Percentiles rank a stretch among this genome's conserved stretches.
These are phyloP conservation scores for Oryza rufipogon DNA, from an alignment of 176 grass and related monocot species.

Conservation along the genomic window DNA sequence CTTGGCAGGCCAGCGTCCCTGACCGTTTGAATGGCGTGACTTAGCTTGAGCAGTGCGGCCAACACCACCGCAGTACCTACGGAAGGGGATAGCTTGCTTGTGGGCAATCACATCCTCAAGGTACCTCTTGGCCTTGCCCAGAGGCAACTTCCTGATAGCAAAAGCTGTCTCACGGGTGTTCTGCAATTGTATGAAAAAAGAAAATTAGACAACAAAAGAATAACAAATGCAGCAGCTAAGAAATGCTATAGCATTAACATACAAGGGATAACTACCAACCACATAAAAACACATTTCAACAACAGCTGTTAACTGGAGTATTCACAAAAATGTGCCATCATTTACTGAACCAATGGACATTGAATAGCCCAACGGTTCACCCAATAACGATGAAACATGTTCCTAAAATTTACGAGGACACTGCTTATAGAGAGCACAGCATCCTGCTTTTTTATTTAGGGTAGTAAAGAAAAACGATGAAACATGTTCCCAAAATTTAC, in stretches of 20 bases:
- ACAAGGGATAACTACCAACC: not conserved
- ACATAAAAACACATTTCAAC: not conserved
- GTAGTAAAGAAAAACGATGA: slow-evolving; percentile 28
- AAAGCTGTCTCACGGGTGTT: slow-evolving; percentile 93
- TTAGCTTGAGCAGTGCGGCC: slow-evolving; percentile 90
- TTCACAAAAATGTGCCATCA: slow-evolving; percentile 52
- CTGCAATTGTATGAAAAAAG: slow-evolving; percentile 15
- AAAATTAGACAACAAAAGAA: not conserved
- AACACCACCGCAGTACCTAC: slow-evolving; percentile 83
- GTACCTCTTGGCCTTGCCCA: slow-evolving; percentile 87
- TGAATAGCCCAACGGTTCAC: slow-evolving; percentile 58
- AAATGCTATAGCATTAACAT: not conserved
- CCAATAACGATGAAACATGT: slow-evolving; percentile 52
- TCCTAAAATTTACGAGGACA: slow-evolving; percentile 58
- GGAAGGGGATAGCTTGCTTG: slow-evolving; percentile 96
- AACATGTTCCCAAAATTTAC: slow-evolving; percentile 58
- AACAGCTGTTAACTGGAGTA: not conserved
- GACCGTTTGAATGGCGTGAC: slow-evolving; percentile 70
- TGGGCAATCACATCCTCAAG: slow-evolving; percentile 93
- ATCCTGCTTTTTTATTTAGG: slow-evolving; percentile 62
- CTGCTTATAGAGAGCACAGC: slow-evolving; percentile 23
- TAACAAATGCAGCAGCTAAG: not conserved
- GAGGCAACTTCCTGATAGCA: slow-evolving; percentile 63
- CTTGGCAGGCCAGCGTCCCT: slow-evolving; percentile 86
- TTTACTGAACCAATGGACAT: slow-evolving; percentile 86